Evolutionary conservation across 176 grass and related monocot genomes (phyloP), one percentile per base, ranked within the genome.

Genomic region (Puya raimondii): DNA sequence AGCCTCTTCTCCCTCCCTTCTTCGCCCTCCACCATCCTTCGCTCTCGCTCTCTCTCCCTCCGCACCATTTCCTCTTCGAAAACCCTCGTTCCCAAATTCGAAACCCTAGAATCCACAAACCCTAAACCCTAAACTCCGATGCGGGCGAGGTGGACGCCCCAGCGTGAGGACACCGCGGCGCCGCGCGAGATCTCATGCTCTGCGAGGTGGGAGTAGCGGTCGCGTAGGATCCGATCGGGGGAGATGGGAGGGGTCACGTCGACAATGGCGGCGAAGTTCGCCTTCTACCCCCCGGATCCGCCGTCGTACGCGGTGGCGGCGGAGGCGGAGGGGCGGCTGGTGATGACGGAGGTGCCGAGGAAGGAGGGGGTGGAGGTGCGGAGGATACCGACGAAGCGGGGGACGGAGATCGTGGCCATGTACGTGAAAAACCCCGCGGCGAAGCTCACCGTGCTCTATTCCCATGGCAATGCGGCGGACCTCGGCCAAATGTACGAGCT

Each of bases 181-280:
- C 56, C 56, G 56, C 4, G 9, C 21, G 56, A 16, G 56, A 61
- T 61, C 56, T 61, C 56, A 18, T 61, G 8, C 17, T 0, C 6
- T 8, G 56, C 17, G n/a, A 61, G 56, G 56, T 21, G 13, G 56
- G 56, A 16, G 56, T 61, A 61, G 56, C 16, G 56, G 16, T 61
- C 17, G 56, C 1, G 10, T 42, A 47, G 64, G 49, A 48, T 70
- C 17, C 33, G 51, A 23, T 52, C 9, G 64, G 71, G 76, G 23
- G 71, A 78, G 23, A 97, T 97, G 93, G 93, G 93, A 15, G 93
- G 86, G 0, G 79, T 92, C 53, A 90, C 86, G 50, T 97, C 93
- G 13, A 83, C 87, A 3, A 80, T 92, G 77, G 93, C 84, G n/a
- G 85, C 93, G 16, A 90, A 78, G 54, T 73, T 97, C 74, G 86